A percentile compares a stretch with the other conserved stretches of the same genome.
These are phyloP conservation scores for Huntiella abstrusa DNA, from an alignment of 2,329 filamentous ascomycete species.

Conservation along the genomic window DNA sequence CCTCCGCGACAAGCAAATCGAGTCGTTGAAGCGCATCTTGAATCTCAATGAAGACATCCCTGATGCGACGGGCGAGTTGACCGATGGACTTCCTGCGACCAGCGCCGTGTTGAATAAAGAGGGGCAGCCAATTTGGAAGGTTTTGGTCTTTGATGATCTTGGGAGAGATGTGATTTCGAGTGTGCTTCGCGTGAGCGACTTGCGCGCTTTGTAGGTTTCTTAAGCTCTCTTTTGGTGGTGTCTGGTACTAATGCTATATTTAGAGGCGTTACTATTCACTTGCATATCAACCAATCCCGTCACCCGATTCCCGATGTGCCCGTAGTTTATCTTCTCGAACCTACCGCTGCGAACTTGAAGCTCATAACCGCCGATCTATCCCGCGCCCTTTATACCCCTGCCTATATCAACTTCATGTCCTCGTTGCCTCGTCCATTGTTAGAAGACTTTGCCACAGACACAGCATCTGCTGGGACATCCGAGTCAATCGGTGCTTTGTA, in stretches of 20 bases:
- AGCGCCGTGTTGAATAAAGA: conserved; percentile 71
- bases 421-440: conserved; percentile 78
- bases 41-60: conserved; percentile 69
- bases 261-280: conserved; percentile 77
- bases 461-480: conserved; percentile 64
- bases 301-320: conserved; percentile 93
- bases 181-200: conserved; percentile 80
- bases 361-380: conserved; percentile 71
- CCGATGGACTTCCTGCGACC: conserved; percentile 40
- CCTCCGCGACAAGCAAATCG: conserved; percentile 9
- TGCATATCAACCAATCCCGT: conserved; percentile 45
- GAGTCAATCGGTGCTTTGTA: conserved; percentile 85
- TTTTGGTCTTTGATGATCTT: conserved; percentile 80
- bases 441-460: conserved; percentile 85
- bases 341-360: conserved; percentile 61
- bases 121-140: conserved; percentile 92
- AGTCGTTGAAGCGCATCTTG: conserved; percentile 79
- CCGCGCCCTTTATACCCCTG: conserved; percentile 74
- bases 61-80: conserved; percentile 42
- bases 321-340: conserved; percentile 90
- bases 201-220: conserved; percentile 48
- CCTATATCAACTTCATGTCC: conserved; percentile 92
- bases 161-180: conserved; percentile 94
- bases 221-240: not conserved
- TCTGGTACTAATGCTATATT: not conserved